Evolutionary conservation across 148 eudicot species (phyloP), one percentile per base, ranked within the genome.

Genomic region (Chenopodium album): DNA sequence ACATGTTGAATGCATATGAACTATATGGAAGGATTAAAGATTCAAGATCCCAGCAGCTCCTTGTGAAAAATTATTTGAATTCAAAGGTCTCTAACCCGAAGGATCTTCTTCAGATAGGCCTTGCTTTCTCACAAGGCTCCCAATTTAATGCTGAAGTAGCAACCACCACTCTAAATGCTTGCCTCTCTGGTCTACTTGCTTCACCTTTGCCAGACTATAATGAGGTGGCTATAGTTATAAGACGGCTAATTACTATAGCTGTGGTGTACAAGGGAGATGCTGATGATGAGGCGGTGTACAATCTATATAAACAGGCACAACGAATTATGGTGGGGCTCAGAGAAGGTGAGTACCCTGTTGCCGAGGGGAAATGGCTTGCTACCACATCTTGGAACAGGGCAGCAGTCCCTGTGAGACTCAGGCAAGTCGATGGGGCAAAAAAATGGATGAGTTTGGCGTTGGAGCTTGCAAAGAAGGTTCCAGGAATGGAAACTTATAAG

Each of bases 371-470:
- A 82, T 96, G 99, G 99, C 95, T 96, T 50, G 93, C 94, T 62
- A 91, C 88, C 85, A 91, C 99, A 52, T 94, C 98, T 12, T 96
- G 99, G 99, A 96, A 96, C 85, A 89, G 99, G 54, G 99, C 97
- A 80, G 90, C 95, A 77, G 83, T 92, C 10, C 93, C 95, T 0
- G 84, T 85, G 76, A 90, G 92, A 87, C 76, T 94, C 84, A 97
- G 97, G 32, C 89, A 89, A 81, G 81, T 76, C 50, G 94, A 89
- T 59, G 85, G 83, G 26, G 94, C 97, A 19, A 96, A 68, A 81
- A 96, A 90, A 86, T 96, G 99, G 99, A 92, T 94, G 95, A 85
- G 20, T 76, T 67, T 94, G 73, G 99, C 94, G 48, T 73, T 91
- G 88, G 99, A 96, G 74, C 64, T 94, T 83, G 98, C 94, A 1